phyloP scores from a whole-genome alignment of 257 asterid species.

The Primulina eburnea region DNA sequence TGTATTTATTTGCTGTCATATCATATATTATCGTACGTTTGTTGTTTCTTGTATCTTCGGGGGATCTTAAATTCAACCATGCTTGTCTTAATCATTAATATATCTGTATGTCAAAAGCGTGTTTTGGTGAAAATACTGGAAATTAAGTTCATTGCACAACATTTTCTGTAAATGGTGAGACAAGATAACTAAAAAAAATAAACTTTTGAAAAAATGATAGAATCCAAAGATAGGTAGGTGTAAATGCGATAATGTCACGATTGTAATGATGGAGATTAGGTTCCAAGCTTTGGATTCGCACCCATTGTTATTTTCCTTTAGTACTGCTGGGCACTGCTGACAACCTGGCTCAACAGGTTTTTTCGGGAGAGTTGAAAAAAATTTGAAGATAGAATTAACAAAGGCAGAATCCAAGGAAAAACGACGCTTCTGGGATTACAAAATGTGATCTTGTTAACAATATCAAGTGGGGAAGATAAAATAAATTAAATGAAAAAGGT shows the following conservation, averaged over 20 bases:
- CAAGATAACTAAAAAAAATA: too few relatives aligned
- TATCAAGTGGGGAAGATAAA: slow-evolving; percentile 14
- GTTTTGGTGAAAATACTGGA: too few relatives aligned
- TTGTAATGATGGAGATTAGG: not conserved
- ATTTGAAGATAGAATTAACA: slow-evolving; percentile 8
- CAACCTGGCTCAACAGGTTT: not conserved
- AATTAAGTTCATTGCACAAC: too few relatives aligned
- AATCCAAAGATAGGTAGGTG: not conserved
- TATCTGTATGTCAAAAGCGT: too few relatives aligned
- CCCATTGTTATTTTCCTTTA: not conserved
- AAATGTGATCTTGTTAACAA: not conserved
- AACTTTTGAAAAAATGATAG: not conserved
- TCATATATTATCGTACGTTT: not conserved
- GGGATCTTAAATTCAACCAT: too few relatives aligned
- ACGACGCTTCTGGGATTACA: not conserved
- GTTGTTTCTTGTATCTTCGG: too few relatives aligned
- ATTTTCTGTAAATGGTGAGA: too few relatives aligned
- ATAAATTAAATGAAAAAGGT: slow-evolving; percentile 20
- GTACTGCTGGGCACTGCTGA: not conserved
- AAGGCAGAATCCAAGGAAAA: slow-evolving; percentile 8
- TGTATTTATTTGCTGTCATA: not conserved
- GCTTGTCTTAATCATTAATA: too few relatives aligned
- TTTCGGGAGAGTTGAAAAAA: slow-evolving; percentile 14
- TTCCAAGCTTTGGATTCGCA: not conserved
- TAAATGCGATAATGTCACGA: not conserved